Evolutionary conservation across 2,329 filamentous ascomycete species (phyloP).

Genomic region (Pestalotiopsis sp.): DNA sequence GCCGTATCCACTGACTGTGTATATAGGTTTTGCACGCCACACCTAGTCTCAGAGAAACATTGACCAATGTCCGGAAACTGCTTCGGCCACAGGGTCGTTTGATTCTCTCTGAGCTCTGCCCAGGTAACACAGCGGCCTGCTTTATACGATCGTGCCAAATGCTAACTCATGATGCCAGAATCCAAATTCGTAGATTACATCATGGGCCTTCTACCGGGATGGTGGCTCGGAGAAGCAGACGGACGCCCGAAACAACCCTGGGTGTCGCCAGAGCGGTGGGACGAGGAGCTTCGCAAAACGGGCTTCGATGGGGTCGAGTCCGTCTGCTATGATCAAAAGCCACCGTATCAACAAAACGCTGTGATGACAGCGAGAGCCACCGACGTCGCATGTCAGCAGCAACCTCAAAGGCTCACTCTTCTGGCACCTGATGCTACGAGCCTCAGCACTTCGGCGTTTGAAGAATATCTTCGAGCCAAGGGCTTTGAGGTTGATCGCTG

Average conservation of each 20-base stretch:
- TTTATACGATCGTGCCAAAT: neutral
- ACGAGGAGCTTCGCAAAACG: neutral
- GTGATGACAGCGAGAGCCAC: neutral
- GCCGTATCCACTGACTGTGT: neutral
- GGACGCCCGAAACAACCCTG: neutral
- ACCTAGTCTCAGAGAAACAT: slow-evolving; percentile 11
- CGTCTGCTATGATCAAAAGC: neutral
- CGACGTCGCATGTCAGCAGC: neutral
- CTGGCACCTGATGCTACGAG: neutral
- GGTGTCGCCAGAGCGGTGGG: slow-evolving; percentile 7
- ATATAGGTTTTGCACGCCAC: slow-evolving; percentile 20
- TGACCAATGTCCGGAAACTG: slow-evolving; percentile 15
- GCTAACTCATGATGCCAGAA: neutral
- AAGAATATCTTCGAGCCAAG: neutral
- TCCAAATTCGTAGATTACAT: neutral
- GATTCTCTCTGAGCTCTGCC: slow-evolving; percentile 12
- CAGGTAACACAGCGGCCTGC: neutral
- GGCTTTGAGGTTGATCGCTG: neutral
- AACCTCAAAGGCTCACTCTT: neutral
- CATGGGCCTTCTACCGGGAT: slow-evolving; percentile 7
- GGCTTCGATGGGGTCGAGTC: slow-evolving; percentile 9
- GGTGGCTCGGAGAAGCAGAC: slow-evolving; percentile 11
- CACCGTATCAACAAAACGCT: neutral
- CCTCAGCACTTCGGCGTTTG: neutral
- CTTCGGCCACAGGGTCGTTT: slow-evolving; percentile 16